phyloP scores from a whole-genome alignment of 2,329 filamentous ascomycete genomes.

The Colletotrichum sp. region DNA sequence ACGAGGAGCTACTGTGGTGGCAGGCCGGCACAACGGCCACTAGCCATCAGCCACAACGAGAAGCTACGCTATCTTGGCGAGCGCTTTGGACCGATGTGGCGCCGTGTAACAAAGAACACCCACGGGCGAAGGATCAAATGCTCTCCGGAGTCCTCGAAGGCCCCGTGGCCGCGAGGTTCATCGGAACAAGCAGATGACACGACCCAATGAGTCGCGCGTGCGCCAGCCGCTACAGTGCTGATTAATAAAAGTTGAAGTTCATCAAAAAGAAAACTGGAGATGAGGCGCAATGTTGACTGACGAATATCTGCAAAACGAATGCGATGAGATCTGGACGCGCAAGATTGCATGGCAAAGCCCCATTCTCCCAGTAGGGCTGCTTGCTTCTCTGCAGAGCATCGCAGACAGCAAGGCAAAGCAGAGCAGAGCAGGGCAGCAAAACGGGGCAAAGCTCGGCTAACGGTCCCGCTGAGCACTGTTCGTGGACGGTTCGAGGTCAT shows the following conservation, averaged over 20 bases:
- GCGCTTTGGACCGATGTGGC: neutral
- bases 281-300: neutral
- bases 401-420: neutral
- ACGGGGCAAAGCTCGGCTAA: neutral
- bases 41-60: neutral
- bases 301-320: neutral
- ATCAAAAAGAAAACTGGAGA: neutral
- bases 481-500: neutral
- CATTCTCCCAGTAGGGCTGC: conserved; percentile 1
- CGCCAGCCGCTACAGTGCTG: conserved; percentile 8
- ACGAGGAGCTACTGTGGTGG: neutral
- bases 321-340: neutral
- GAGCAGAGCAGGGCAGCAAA: neutral
- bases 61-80: neutral
- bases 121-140: neutral
- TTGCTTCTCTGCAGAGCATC: neutral
- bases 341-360: neutral
- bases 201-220: conserved; percentile 3
- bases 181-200: neutral
- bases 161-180: neutral
- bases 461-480: neutral
- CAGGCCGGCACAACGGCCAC: neutral
- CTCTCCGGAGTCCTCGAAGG: conserved; percentile 10
- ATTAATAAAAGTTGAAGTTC: conserved; percentile 7
- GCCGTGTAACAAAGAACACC: neutral